Conservation (phyloP, 148 eudicot genomes). For the Amaranthus palmeri region DNA sequence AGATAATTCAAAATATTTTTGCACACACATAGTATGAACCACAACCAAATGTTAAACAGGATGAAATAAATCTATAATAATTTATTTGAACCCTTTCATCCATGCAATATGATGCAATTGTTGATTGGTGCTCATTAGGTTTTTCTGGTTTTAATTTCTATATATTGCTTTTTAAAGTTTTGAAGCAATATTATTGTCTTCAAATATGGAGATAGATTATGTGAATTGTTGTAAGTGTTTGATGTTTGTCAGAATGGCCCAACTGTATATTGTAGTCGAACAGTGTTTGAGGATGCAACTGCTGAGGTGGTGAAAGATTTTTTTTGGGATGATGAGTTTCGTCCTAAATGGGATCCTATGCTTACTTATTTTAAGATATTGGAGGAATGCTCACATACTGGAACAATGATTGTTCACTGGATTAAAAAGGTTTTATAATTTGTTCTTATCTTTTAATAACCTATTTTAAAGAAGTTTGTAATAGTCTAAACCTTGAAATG, state of each 20-base stretch:
- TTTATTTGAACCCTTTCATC: too few species aligned
- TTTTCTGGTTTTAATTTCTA: too few species aligned
- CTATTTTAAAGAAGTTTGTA: neutral
- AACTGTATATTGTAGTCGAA: slow-evolving; percentile 70
- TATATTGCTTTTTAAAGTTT: too few species aligned
- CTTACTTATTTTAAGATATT: slow-evolving; percentile 67
- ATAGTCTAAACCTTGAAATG: slow-evolving; percentile 4
- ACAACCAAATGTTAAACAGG: too few species aligned
- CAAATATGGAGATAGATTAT: neutral
- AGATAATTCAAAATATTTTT: too few species aligned
- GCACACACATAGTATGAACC: too few species aligned
- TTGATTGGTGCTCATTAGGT: too few species aligned
- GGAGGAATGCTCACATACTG: slow-evolving; percentile 69
- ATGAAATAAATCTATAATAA: too few species aligned
- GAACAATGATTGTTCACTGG: slow-evolving; percentile 75
- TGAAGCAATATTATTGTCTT: neutral
- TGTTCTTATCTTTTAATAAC: neutral
- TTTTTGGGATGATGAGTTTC: slow-evolving; percentile 96
- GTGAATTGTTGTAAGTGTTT: neutral
- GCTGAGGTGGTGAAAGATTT: slow-evolving; percentile 92
- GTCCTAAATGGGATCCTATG: slow-evolving; percentile 98
- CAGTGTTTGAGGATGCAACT: slow-evolving; percentile 85
- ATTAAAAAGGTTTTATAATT: slow-evolving; percentile 64
- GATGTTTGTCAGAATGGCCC: slow-evolving; percentile 46
- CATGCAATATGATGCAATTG: too few species aligned